A percentile compares a stretch with the other conserved stretches of the same genome.
Evolutionary conservation across 192 early-diverging fungal species (phyloP).

Genomic region (Rhizophlyctis rosea): DNA sequence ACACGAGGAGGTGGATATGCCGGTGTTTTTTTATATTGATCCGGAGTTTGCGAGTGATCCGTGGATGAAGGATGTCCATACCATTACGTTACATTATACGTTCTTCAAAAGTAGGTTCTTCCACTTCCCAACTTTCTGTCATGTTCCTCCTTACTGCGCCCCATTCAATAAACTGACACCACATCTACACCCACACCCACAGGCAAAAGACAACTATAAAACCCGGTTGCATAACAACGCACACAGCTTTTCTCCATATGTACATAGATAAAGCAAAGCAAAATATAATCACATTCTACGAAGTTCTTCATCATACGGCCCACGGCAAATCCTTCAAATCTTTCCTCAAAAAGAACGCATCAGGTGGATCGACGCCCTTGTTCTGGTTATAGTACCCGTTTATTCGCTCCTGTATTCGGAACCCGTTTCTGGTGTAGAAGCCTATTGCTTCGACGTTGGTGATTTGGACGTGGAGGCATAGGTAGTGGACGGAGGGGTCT

Average conservation of each 20-base stretch:
- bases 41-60: constrained; percentile 94
- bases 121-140: background rate
- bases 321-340: no score
- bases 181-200: no score
- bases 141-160: no score
- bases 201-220: no score
- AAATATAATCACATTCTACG: no score
- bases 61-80: constrained; percentile 89
- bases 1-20: constrained; percentile 85
- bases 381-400: constrained; percentile 70
- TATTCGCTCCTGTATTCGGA: constrained; percentile 53
- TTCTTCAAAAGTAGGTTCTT: constrained; percentile 79
- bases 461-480: constrained; percentile 85
- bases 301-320: no score
- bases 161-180: no score
- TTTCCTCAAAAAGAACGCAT: constrained; percentile 62
- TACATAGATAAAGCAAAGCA: no score
- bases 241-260: no score
- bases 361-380: constrained; percentile 72
- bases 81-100: constrained; percentile 90
- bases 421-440: constrained; percentile 82
- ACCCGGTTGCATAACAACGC: no score
- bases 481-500: constrained; percentile 47
- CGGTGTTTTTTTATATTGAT: constrained; percentile 94
- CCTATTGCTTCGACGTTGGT: constrained; percentile 74